A percentile compares a stretch with the other conserved stretches of the same genome.
phyloP scores from a whole-genome alignment of 2,329 filamentous ascomycete genomes.

The Neopestalotiopsis clavispora region DNA sequence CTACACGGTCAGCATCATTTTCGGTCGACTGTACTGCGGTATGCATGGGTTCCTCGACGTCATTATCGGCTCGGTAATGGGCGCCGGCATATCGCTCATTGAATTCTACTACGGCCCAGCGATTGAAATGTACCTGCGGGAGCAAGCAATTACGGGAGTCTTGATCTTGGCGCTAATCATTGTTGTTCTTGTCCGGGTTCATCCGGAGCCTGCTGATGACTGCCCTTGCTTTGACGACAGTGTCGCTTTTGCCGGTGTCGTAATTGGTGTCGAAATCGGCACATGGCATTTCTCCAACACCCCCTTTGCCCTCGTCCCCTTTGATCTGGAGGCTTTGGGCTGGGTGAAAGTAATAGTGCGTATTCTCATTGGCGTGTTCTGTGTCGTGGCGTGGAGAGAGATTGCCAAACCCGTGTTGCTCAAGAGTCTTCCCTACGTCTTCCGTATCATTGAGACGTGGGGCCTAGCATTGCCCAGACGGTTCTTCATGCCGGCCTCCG shows the following conservation, averaged over 20 bases:
- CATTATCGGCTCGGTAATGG: conserved; percentile 77
- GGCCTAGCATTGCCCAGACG: conserved; percentile 83
- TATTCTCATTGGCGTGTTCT: conserved; percentile 78
- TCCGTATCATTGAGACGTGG: conserved; percentile 80
- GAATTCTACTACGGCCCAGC: conserved; percentile 65
- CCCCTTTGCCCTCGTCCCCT: conserved; percentile 54
- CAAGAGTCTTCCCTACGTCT: conserved; percentile 79
- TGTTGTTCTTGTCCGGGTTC: conserved; percentile 80
- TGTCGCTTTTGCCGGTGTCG: conserved; percentile 87
- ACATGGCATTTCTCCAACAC: conserved; percentile 80
- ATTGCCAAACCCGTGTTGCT: conserved; percentile 85
- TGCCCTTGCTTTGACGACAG: conserved; percentile 98
- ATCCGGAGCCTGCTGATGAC: conserved; percentile 95
- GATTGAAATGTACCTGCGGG: conserved; percentile 74
- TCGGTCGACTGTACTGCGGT: conserved; percentile 93
- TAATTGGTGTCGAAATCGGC: conserved; percentile 82
- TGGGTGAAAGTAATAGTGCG: conserved; percentile 67
- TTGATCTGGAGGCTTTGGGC: conserved; percentile 70
- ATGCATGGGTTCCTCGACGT: conserved; percentile 99
- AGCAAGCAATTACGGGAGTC: conserved; percentile 67
- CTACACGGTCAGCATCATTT: conserved; percentile 86
- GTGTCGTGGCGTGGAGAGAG: conserved; percentile 90
- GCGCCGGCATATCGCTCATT: conserved; percentile 65
- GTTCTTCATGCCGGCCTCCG: conserved; percentile 88
- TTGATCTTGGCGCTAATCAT: conserved; percentile 68